Evolutionary conservation across 768 basidiomycete genomes (phyloP), one percentile per base, ranked within the genome.

Genomic region (Candolleomyces eurysporus): DNA sequence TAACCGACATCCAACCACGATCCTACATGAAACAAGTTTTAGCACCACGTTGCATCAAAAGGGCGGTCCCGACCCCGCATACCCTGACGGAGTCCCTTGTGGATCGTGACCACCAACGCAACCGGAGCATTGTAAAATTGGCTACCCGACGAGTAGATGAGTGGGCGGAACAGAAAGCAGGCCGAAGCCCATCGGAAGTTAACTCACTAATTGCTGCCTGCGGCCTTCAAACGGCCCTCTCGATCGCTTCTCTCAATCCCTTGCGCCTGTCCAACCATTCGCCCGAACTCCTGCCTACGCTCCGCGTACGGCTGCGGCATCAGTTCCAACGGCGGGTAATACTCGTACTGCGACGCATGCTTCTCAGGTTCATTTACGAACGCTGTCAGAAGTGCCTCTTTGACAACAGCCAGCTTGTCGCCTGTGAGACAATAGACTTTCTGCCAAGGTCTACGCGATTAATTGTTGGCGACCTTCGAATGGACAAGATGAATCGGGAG

Each of bases 1-100:
- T 42, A 61, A 9, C 61, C 61, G 2, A 61, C 16, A 26, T 61
- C 61, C 17, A 61, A 48, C 61, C 61, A 61, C 3, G 61, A 61
- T 13, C 61, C 61, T 61, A 40, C 9, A 53, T 48, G 17, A 31
- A 30, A 21, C 5, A 19, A 31, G 19, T 22, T 16, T 19, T 19
- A 51, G 48, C n/a, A 36, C 36, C 43, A 16, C 31, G 11, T 11
- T 11, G 16, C 53, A 16, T 36, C 10, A 9, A 36, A 39, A 26
- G 16, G 10, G 7, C 5, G 30, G 9, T 19, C 7, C 16, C 5
- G 31, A 39, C 11, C 36, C 5, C 32, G 19, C 54, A 10, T 14
- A 61, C 60, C 60, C 30, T 61, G 54, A 19, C 32, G 31, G 8
- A 61, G 54, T 9, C 36, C 40, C 40, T 48, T 56, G 39, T 43